These are phyloP conservation scores for Warburgia ugandensis DNA, from an alignment of 164 flowering plant genomes.

Conservation along the genomic window DNA sequence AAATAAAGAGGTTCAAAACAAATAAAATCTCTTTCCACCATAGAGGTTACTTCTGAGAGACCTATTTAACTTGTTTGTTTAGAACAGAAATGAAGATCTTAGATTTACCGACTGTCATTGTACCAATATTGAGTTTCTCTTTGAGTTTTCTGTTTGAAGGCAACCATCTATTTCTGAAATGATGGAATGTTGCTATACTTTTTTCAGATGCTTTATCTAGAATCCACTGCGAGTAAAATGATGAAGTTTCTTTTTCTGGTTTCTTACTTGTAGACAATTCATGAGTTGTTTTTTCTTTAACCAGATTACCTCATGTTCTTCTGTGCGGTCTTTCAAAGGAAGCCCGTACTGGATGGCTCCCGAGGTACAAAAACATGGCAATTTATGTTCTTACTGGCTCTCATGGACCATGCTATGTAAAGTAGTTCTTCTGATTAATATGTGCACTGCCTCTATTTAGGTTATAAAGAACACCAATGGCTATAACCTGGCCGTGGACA, in stretches of 20 bases:
- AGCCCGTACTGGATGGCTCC: slow-evolving; percentile 99
- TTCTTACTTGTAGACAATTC: neutral
- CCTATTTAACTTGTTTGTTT: no score
- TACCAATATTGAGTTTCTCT: no score
- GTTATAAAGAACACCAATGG: slow-evolving; percentile 87
- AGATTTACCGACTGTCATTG: no score
- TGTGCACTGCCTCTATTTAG: slow-evolving; percentile 25
- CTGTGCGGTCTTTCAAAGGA: slow-evolving; percentile 93
- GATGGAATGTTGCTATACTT: neutral
- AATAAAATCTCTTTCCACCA: no score
- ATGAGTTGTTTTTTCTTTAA: slow-evolving; percentile 11
- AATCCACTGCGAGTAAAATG: neutral
- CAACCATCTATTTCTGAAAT: no score
- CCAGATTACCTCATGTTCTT: slow-evolving; percentile 53
- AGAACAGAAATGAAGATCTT: no score
- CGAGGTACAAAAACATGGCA: slow-evolving; percentile 44
- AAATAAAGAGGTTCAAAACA: no score
- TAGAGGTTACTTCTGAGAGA: no score
- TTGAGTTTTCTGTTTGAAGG: no score
- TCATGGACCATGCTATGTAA: neutral
- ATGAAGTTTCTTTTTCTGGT: neutral
- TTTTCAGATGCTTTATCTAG: neutral
- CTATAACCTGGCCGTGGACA: slow-evolving; percentile 80
- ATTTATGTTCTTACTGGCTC: neutral
- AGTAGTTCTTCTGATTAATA: neutral